Conservation (phyloP, 768 basidiomycete genomes). For the Russula lepida region DNA sequence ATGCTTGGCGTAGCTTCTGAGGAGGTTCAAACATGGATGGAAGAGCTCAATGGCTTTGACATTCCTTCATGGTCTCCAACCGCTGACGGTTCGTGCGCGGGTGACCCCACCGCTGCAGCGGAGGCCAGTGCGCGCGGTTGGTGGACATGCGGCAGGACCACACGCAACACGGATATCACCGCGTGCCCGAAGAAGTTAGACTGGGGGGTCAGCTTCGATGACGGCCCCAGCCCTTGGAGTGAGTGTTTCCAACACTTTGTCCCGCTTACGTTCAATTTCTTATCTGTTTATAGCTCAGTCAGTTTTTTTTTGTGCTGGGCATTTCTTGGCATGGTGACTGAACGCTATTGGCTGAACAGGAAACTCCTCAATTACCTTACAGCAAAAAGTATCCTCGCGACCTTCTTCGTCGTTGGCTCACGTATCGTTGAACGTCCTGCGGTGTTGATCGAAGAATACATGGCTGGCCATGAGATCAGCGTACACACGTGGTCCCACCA, state of each 20-base stretch:
- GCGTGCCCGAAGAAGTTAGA: slow-evolving; percentile 58
- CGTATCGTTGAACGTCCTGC: slow-evolving; percentile 72
- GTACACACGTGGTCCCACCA: slow-evolving; percentile 91
- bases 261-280: not conserved
- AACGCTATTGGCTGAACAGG: slow-evolving; percentile 27
- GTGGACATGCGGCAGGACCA: slow-evolving; percentile 84
- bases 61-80: slow-evolving; percentile 64
- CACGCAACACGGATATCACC: slow-evolving; percentile 51
- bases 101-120: slow-evolving; percentile 47
- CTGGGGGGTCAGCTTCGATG: slow-evolving; percentile 83
- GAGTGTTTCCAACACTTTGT: slow-evolving; percentile 26
- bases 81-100: slow-evolving; percentile 56
- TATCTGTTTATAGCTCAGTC: slow-evolving; percentile 39
- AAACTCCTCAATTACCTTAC: slow-evolving; percentile 65
- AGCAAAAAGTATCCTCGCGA: slow-evolving; percentile 56
- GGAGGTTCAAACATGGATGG: slow-evolving; percentile 68
- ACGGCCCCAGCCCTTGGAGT: slow-evolving; percentile 83
- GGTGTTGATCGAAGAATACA: slow-evolving; percentile 72
- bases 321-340: not conserved
- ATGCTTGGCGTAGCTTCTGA: slow-evolving; percentile 35
- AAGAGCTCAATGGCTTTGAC: slow-evolving; percentile 58
- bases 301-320: slow-evolving; percentile 20
- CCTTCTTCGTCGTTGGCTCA: slow-evolving; percentile 88
- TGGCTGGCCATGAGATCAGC: slow-evolving; percentile 70
- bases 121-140: slow-evolving; percentile 63